Conservation (phyloP, 2,329 filamentous ascomycete species). For the Triangularia setosa region DNA sequence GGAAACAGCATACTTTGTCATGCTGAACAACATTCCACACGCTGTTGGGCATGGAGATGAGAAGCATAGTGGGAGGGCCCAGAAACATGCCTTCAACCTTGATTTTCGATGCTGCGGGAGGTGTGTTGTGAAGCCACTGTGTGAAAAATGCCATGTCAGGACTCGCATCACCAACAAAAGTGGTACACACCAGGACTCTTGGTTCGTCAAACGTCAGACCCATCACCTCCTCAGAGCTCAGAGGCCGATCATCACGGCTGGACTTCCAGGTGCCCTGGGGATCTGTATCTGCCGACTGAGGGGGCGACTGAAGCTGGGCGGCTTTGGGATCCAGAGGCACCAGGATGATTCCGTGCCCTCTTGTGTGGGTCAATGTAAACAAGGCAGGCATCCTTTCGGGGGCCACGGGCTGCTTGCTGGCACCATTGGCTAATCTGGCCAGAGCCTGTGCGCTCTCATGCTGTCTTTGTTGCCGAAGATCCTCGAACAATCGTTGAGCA, state of each 20-base stretch:
- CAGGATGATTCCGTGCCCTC: slow-evolving; percentile 50
- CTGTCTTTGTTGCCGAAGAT: slow-evolving; percentile 45
- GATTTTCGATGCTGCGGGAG: slow-evolving; percentile 54
- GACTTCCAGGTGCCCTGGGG: slow-evolving; percentile 22
- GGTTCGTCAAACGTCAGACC: slow-evolving; percentile 60
- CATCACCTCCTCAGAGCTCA: slow-evolving; percentile 40
- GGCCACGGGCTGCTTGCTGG: slow-evolving; percentile 33
- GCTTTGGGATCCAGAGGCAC: slow-evolving; percentile 41
- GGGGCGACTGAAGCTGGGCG: slow-evolving; percentile 31
- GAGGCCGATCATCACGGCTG: slow-evolving; percentile 20
- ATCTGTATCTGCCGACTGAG: slow-evolving; percentile 29
- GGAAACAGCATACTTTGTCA: slow-evolving; percentile 62
- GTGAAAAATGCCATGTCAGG: slow-evolving; percentile 64
- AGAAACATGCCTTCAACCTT: slow-evolving; percentile 65
- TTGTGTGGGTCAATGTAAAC: slow-evolving; percentile 53
- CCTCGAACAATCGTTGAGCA: slow-evolving; percentile 54
- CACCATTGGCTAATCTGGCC: slow-evolving; percentile 44
- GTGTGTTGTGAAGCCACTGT: slow-evolving; percentile 60
- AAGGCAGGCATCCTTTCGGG: slow-evolving; percentile 45
- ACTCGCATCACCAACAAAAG: slow-evolving; percentile 62
- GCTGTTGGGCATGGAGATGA: slow-evolving; percentile 62
- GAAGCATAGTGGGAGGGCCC: slow-evolving; percentile 61
- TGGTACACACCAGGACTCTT: slow-evolving; percentile 62
- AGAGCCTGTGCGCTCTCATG: slow-evolving; percentile 41
- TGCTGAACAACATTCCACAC: slow-evolving; percentile 63